Evolutionary conservation across 1,284 basidiomycete genomes (phyloP).

Genomic region (Tylopilus orsonianus): DNA sequence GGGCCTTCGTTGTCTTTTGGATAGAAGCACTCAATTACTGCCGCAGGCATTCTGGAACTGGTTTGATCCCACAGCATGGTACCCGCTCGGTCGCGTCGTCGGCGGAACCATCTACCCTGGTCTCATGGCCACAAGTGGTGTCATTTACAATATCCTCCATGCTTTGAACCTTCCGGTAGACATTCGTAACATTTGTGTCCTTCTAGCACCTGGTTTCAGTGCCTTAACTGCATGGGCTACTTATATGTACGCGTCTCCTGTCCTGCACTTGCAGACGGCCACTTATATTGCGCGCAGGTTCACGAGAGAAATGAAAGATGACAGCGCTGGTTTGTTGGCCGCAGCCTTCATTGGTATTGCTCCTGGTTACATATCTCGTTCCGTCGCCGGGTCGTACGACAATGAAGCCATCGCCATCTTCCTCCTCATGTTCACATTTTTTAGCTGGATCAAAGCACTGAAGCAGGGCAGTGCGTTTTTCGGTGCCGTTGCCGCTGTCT

Average conservation of each 20-base stretch:
- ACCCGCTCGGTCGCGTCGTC: constrained; percentile 96
- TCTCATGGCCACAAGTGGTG: constrained; percentile 95
- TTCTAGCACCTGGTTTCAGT: constrained; percentile 95
- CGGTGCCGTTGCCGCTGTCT: constrained; percentile 88
- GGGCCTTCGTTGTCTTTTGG: constrained; percentile 30
- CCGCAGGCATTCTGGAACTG: constrained; percentile 98
- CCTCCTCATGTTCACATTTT: constrained; percentile 99
- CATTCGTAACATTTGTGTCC: constrained; percentile 95
- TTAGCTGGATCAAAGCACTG: constrained; percentile 94
- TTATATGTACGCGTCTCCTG: constrained; percentile 69
- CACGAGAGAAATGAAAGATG: constrained; percentile 91
- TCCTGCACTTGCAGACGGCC: not conserved
- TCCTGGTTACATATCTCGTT: constrained; percentile 98
- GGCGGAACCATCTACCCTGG: constrained; percentile 99
- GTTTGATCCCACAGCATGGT: constrained; percentile 99
- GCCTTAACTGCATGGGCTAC: constrained; percentile 98
- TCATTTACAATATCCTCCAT: constrained; percentile 92
- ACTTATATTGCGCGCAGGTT: constrained; percentile 56
- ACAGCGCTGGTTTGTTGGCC: constrained; percentile 91
- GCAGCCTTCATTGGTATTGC: constrained; percentile 99
- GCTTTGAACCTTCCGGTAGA: constrained; percentile 93
- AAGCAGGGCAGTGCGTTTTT: constrained; percentile 93
- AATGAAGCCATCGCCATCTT: constrained; percentile 99
- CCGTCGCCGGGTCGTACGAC: constrained; percentile 98
- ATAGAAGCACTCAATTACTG: constrained; percentile 3